A percentile compares a stretch with the other conserved stretches of the same genome.
Evolutionary conservation across 805 yeast species (phyloP).

Genomic region (Clavispora asparagi): DNA sequence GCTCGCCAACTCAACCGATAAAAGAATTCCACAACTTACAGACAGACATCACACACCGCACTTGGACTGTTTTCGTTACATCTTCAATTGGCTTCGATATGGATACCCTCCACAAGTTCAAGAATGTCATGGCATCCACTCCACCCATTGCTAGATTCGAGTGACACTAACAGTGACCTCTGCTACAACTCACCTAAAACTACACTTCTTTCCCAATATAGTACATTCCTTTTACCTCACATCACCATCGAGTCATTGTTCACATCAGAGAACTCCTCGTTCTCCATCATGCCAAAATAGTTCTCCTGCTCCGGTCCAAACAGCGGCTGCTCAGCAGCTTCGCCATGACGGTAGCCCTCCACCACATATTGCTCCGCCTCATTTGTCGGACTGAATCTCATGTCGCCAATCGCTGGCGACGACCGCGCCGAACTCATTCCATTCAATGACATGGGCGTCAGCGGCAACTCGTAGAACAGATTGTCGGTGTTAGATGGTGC

Average conservation of each 20-base stretch:
- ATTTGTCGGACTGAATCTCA: conserved; percentile 29
- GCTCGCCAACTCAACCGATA: no score
- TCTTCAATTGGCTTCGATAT: no score
- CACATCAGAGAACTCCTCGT: conserved; percentile 14
- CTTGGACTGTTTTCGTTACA: no score
- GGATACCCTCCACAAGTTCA: no score
- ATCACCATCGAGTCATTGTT: conserved; percentile 6
- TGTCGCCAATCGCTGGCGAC: conserved; percentile 14
- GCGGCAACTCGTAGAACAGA: conserved; percentile 14
- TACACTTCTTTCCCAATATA: not conserved
- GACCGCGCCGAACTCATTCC: conserved; percentile 9
- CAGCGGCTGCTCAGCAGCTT: conserved; percentile 8
- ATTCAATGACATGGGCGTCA: conserved; percentile 16
- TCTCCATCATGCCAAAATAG: conserved; percentile 32
- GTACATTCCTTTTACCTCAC: conserved; percentile 2
- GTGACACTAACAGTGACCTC: no score
- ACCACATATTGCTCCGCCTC: conserved; percentile 37
- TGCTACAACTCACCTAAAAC: no score
- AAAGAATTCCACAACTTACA: no score
- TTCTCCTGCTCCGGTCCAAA: conserved; percentile 31
- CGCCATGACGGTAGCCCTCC: conserved; percentile 22
- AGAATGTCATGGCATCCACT: no score
- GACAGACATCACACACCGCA: no score
- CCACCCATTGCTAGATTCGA: no score
- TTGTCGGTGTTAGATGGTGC: conserved; percentile 4